A percentile compares a stretch with the other conserved stretches of the same genome.
These are phyloP conservation scores for Ophiostoma triangulosporum DNA, from an alignment of 2,329 filamentous ascomycete species.

Conservation along the genomic window DNA sequence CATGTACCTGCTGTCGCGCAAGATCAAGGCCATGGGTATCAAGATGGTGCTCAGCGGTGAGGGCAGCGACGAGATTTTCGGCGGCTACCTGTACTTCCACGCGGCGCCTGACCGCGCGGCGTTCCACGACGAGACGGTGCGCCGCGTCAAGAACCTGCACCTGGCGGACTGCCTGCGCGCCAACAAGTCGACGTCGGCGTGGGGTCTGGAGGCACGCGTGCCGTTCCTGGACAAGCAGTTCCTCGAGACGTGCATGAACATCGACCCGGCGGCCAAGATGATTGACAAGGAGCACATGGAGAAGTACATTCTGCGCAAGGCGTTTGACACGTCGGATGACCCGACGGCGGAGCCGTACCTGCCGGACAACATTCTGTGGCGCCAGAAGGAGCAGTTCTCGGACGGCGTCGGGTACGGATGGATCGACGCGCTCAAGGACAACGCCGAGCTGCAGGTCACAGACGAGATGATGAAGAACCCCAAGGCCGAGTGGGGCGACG, in stretches of 20 bases:
- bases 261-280: slow-evolving; percentile 92
- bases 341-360: slow-evolving; percentile 72
- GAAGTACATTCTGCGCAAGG: slow-evolving; percentile 96
- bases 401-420: slow-evolving; percentile 98
- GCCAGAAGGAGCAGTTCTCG: slow-evolving; percentile 99
- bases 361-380: slow-evolving; percentile 91
- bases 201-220: slow-evolving; percentile 94
- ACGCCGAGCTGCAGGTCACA: slow-evolving; percentile 74
- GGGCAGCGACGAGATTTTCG: slow-evolving; percentile 95
- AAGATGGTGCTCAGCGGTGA: slow-evolving; percentile 99
- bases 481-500: slow-evolving; percentile 86
- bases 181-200: slow-evolving; percentile 98
- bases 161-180: slow-evolving; percentile 91
- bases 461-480: slow-evolving; percentile 99
- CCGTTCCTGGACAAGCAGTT: slow-evolving; percentile 98
- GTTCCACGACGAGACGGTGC: slow-evolving; percentile 93
- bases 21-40: slow-evolving; percentile 98
- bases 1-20: slow-evolving; percentile 94
- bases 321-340: slow-evolving; percentile 86
- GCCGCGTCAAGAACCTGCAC: slow-evolving; percentile 92
- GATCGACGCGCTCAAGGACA: slow-evolving; percentile 96
- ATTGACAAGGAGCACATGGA: slow-evolving; percentile 82
- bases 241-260: slow-evolving; percentile 82
- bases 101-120: slow-evolving; percentile 76
- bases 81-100: slow-evolving; percentile 98